Base-by-base conservation (phyloP, 1,284 basidiomycete species). In the Butyriboletus appendiculatus region DNA sequence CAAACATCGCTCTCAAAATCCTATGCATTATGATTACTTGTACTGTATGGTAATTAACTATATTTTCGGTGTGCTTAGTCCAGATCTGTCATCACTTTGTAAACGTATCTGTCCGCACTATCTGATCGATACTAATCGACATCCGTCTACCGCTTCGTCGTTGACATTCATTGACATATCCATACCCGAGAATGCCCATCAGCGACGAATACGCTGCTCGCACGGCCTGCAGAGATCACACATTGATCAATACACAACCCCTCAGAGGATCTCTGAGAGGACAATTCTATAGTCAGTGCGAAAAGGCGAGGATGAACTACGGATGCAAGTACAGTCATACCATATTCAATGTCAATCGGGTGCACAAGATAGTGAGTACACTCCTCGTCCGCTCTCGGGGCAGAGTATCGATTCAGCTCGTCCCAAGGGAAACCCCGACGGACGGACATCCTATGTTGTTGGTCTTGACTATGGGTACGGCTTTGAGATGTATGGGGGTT, bases 191-290 rank as follows among this genome's bases (percentile, higher is more conserved):
- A 15, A 62, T 61, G 59, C 55, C 59, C 39, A 28, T 63, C 22
- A 62, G 33, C 48, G 45, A 61, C 40, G 54, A 61, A 57, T 63
- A 60, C 11, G 50, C 61, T 35, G 54, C 61, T 18, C 48, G 55
- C 15, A 63, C 61, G 18, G 46, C 46, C 42, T 61, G 61, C 37
- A 58, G 54, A 44, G 40, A 58, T 28, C 61, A 61, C 26, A 52
- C 33, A 9, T 22, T 47, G 35, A 41, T 60, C 43, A 56, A 50
- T 22, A 48, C 53, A 16, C 47, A 45, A 44, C 47, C 60, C 3
- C 42, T 62, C 33, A 43, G 48, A 43, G 58, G 61, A 32, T 57
- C 60, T 4, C 18, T 48, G 20, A 37, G 35, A 0, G 42, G 58
- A 0, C 0, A 8, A n/a, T 58, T 63, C 37, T 51, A 53, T 22